A percentile compares a stretch with the other conserved stretches of the same genome.
Evolutionary conservation across 306 rosid species (phyloP).

Genomic region (Trifolium pratense): DNA sequence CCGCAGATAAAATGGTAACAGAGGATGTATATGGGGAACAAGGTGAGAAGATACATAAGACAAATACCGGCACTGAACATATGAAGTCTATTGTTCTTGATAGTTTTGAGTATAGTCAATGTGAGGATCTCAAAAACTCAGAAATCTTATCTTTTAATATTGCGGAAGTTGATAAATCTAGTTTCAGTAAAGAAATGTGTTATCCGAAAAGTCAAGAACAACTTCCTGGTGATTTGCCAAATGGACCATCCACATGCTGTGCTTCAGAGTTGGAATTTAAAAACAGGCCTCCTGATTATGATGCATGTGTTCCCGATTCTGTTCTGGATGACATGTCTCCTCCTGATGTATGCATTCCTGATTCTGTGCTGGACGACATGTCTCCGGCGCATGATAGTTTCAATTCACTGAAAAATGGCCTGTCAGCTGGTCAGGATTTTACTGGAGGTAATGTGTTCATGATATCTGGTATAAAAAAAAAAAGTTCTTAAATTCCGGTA

Average conservation of each 20-base stretch:
- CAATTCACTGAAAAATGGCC: constrained; percentile 43
- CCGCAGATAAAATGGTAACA: constrained; percentile 45
- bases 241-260: constrained; percentile 44
- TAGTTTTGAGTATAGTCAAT: constrained; percentile 54
- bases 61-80: constrained; percentile 36
- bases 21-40: constrained; percentile 43
- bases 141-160: constrained; percentile 44
- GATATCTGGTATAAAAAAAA: constrained; percentile 25
- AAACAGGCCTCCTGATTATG: constrained; percentile 46
- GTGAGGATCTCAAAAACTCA: constrained; percentile 45
- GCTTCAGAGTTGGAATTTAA: constrained; percentile 45
- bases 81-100: constrained; percentile 49
- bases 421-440: constrained; percentile 44
- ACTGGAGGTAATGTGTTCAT: constrained; percentile 52
- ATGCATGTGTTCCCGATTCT: constrained; percentile 47
- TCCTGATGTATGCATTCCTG: background rate
- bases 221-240: constrained; percentile 43
- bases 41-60: constrained; percentile 45
- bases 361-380: constrained; percentile 27
- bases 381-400: constrained; percentile 35
- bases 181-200: constrained; percentile 42
- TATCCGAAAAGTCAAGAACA: constrained; percentile 41
- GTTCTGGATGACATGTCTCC: constrained; percentile 47
- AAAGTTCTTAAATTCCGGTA: constrained; percentile 21
- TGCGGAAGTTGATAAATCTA: constrained; percentile 51